Evolutionary conservation across 2,329 filamentous ascomycete species (phyloP).

Genomic region (Fusarium circinatum): DNA sequence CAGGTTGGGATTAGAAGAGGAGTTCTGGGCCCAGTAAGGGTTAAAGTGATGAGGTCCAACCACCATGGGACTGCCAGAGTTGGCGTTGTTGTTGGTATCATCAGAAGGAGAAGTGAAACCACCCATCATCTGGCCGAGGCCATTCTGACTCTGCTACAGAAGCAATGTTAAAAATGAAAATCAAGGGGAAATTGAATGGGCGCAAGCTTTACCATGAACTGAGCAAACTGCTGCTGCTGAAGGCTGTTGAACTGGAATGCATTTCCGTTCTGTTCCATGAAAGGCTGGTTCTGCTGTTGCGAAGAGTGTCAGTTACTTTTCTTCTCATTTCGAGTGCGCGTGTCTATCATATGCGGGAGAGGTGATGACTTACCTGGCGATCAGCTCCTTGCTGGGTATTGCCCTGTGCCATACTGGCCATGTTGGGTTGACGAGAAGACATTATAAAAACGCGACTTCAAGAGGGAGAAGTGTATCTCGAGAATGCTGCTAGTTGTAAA

Average conservation of each 20-base stretch:
- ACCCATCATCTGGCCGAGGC: background rate
- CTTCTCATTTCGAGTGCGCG: background rate
- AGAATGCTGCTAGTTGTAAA: background rate
- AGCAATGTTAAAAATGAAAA: background rate
- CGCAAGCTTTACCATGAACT: background rate
- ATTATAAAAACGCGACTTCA: slow-evolving; percentile 1
- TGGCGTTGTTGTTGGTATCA: background rate
- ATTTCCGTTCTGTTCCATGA: background rate
- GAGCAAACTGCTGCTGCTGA: background rate
- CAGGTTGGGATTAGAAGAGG: background rate
- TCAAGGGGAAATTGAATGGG: too few species aligned
- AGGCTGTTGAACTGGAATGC: background rate
- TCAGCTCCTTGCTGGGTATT: background rate
- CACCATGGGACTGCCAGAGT: background rate
- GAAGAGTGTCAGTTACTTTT: slow-evolving; percentile 8
- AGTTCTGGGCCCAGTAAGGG: background rate
- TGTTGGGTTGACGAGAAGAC: background rate
- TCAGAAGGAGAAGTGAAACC: background rate
- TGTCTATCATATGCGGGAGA: background rate
- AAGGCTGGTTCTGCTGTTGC: background rate
- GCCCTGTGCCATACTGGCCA: background rate
- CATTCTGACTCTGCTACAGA: background rate
- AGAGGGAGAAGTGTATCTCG: background rate
- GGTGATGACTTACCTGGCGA: slow-evolving; percentile 2
- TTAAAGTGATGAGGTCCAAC: background rate